These are phyloP conservation scores for Oropetium thomaeum DNA, from an alignment of 176 grass and related monocot genomes.

Conservation along the genomic window DNA sequence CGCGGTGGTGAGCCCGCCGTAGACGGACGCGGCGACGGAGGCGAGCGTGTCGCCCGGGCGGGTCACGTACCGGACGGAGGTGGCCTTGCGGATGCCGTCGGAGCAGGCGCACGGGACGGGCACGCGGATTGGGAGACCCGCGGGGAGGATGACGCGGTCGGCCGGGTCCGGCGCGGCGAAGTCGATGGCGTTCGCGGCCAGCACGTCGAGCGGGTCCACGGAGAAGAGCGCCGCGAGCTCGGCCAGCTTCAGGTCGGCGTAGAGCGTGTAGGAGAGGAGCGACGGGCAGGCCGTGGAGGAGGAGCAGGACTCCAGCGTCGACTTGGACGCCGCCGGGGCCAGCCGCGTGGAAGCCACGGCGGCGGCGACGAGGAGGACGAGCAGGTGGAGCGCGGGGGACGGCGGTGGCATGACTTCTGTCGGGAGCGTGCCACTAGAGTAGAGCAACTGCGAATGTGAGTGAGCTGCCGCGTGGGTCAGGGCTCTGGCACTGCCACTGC, in stretches of 20 bases:
- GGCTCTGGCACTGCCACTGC: too few species aligned
- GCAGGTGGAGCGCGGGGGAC: slow-evolving; percentile 9
- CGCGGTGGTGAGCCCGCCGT: slow-evolving; percentile 64
- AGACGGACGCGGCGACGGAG: slow-evolving; percentile 48
- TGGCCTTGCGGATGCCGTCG: slow-evolving; percentile 68
- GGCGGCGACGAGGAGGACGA: slow-evolving; percentile 27
- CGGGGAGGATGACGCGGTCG: slow-evolving; percentile 81
- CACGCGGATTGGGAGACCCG: slow-evolving; percentile 59
- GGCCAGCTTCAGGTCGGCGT: slow-evolving; percentile 78
- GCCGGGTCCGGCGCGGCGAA: slow-evolving; percentile 38
- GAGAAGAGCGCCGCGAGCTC: slow-evolving; percentile 78
- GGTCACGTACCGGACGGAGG: slow-evolving; percentile 57
- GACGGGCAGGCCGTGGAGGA: slow-evolving; percentile 61
- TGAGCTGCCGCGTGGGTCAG: neutral
- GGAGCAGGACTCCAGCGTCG: slow-evolving; percentile 75
- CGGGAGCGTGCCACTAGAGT: neutral
- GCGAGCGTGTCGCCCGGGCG: slow-evolving; percentile 71
- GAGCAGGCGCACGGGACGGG: slow-evolving; percentile 85
- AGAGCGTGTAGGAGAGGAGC: slow-evolving; percentile 83
- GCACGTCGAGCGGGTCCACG: slow-evolving; percentile 65
- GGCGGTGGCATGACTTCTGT: slow-evolving; percentile 19
- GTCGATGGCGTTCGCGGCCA: slow-evolving; percentile 85
- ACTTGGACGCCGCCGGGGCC: slow-evolving; percentile 30
- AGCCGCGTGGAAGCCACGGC: neutral
- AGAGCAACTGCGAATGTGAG: neutral